phyloP scores from a whole-genome alignment of 352 stramenopile species.

The Phytophthora pinifolia region DNA sequence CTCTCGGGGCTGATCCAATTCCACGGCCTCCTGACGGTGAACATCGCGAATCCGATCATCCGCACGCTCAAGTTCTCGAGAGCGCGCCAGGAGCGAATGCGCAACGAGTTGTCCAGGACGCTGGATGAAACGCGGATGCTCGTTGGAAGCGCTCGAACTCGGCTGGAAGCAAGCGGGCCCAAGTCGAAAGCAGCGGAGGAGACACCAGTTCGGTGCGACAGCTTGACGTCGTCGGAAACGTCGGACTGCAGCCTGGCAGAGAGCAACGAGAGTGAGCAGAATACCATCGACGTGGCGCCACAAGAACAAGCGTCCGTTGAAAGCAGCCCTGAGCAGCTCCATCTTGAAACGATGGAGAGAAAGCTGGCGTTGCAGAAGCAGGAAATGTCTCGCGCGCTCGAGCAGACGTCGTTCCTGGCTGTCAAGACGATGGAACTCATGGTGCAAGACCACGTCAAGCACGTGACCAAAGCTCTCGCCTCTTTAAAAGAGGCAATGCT shows the following conservation, averaged over 20 bases:
- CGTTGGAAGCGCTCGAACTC: slow-evolving; percentile 20
- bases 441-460: slow-evolving; percentile 54
- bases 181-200: slow-evolving; percentile 6
- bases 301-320: slow-evolving; percentile 22
- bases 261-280: slow-evolving; percentile 17
- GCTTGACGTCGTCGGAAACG: slow-evolving; percentile 24
- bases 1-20: slow-evolving; percentile 32
- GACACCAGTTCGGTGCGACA: slow-evolving; percentile 14
- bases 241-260: slow-evolving; percentile 17
- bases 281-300: background rate
- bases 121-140: slow-evolving; percentile 35
- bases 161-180: background rate
- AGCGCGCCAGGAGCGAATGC: slow-evolving; percentile 48
- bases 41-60: slow-evolving; percentile 48
- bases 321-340: slow-evolving; percentile 13
- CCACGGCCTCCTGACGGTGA: slow-evolving; percentile 42
- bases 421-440: slow-evolving; percentile 68
- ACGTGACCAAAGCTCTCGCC: slow-evolving; percentile 24
- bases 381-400: slow-evolving; percentile 38
- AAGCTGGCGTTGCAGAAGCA: slow-evolving; percentile 33
- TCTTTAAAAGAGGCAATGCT: slow-evolving; percentile 11
- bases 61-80: slow-evolving; percentile 54
- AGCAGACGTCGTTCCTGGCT: slow-evolving; percentile 36
- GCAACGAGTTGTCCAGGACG: slow-evolving; percentile 37
- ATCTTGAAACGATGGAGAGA: slow-evolving; percentile 30